Percentiles rank a stretch among this genome's conserved stretches.
These are phyloP conservation scores for Cicer chorassanicum DNA, from an alignment of 306 rosid genomes.

Conservation along the genomic window DNA sequence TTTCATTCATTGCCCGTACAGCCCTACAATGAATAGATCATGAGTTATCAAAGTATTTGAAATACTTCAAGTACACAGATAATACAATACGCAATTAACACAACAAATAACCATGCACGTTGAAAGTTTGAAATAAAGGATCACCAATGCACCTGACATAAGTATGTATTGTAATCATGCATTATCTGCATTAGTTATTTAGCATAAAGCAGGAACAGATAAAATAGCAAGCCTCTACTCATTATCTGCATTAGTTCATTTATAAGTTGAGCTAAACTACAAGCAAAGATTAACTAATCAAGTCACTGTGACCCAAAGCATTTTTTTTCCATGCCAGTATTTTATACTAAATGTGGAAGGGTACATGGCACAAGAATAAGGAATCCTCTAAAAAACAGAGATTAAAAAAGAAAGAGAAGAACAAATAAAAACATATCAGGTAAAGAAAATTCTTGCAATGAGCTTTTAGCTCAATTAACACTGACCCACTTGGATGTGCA, in stretches of 20 bases:
- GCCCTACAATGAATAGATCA: slow-evolving; percentile 67
- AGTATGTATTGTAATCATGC: slow-evolving; percentile 29
- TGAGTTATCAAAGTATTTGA: slow-evolving; percentile 41
- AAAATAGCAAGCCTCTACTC: slow-evolving; percentile 6
- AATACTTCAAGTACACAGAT: slow-evolving; percentile 33
- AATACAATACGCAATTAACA: slow-evolving; percentile 14
- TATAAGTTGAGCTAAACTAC: slow-evolving; percentile 12
- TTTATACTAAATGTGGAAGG: not conserved
- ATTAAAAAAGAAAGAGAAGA: not conserved
- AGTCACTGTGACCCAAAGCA: slow-evolving; percentile 3
- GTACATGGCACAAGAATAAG: slow-evolving; percentile 16
- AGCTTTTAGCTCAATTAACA: slow-evolving; percentile 29
- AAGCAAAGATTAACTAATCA: slow-evolving; percentile 19
- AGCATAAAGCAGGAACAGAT: slow-evolving; percentile 29
- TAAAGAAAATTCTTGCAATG: slow-evolving; percentile 11
- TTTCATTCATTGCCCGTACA: slow-evolving; percentile 97
- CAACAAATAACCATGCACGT: slow-evolving; percentile 28
- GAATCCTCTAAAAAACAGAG: slow-evolving; percentile 2
- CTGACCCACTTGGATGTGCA: not conserved
- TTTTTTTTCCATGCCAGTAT: slow-evolving; percentile 9
- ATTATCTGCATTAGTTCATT: slow-evolving; percentile 34
- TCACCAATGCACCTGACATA: slow-evolving; percentile 13
- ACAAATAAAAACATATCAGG: not conserved
- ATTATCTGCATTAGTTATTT: slow-evolving; percentile 17
- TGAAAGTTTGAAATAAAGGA: slow-evolving; percentile 34